phyloP scores from a whole-genome alignment of 768 basidiomycete genomes.

The Xanthoconium purpureum region DNA sequence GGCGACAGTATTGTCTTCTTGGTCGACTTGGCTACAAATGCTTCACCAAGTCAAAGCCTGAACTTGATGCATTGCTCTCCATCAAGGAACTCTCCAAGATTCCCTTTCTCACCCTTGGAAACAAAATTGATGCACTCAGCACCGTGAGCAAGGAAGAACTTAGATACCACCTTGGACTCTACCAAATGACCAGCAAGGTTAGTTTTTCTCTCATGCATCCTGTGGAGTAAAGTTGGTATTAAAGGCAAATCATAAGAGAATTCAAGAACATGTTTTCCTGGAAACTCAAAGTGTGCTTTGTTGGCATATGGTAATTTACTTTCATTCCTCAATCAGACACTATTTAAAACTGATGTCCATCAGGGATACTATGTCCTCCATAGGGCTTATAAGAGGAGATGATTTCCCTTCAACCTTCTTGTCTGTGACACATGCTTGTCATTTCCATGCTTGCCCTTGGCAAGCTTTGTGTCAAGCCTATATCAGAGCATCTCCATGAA shows the following conservation, averaged over 20 bases:
- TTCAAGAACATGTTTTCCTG: slow-evolving; percentile 42
- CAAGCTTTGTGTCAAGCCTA: slow-evolving; percentile 41
- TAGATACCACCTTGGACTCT: slow-evolving; percentile 90
- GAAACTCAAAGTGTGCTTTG: slow-evolving; percentile 1
- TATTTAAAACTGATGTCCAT: not conserved
- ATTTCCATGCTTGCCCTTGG: slow-evolving; percentile 16
- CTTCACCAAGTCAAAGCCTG: slow-evolving; percentile 94
- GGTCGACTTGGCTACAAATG: slow-evolving; percentile 96
- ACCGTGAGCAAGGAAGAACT: slow-evolving; percentile 98
- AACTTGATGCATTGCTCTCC: slow-evolving; percentile 91
- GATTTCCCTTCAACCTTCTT: slow-evolving; percentile 4
- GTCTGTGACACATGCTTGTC: slow-evolving; percentile 3
- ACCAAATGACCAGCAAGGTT: slow-evolving; percentile 99
- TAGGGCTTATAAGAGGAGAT: slow-evolving; percentile 5
- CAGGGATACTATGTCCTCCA: slow-evolving; percentile 16
- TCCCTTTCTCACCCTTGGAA: slow-evolving; percentile 96
- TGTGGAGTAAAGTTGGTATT: not conserved
- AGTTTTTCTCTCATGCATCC: slow-evolving; percentile 8
- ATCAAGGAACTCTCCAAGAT: slow-evolving; percentile 96
- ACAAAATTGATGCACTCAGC: slow-evolving; percentile 99
- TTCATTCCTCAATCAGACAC: not conserved
- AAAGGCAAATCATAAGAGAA: slow-evolving; percentile 12
- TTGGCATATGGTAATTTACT: not conserved
- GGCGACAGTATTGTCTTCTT: slow-evolving; percentile 99
- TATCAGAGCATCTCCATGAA: slow-evolving; percentile 37